A percentile compares a stretch with the other conserved stretches of the same genome.
Conservation (phyloP, 768 basidiomycete species). For the Tubosaeta brunneosetosa region DNA sequence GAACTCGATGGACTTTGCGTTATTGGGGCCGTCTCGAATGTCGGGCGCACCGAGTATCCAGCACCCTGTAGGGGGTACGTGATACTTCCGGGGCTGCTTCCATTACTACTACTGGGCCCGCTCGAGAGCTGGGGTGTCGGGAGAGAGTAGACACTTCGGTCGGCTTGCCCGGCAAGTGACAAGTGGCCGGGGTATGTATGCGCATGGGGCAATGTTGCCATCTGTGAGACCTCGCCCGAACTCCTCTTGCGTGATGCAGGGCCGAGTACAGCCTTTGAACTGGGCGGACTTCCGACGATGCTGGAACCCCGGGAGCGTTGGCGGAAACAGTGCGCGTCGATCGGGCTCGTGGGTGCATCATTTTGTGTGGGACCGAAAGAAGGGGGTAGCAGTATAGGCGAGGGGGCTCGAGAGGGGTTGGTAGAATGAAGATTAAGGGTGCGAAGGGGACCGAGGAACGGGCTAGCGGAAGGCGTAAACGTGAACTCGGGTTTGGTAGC, state of each 20-base stretch:
- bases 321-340: conserved; percentile 29
- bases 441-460: conserved; percentile 74
- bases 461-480: conserved; percentile 70
- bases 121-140: conserved; percentile 62
- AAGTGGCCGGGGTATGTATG: conserved; percentile 33
- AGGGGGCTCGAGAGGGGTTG: conserved; percentile 65
- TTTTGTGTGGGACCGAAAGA: conserved; percentile 26
- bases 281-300: conserved; percentile 37
- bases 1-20: conserved; percentile 49
- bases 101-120: conserved; percentile 55
- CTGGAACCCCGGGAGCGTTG: conserved; percentile 27
- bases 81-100: conserved; percentile 56
- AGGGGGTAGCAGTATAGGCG: conserved; percentile 64
- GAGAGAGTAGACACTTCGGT: conserved; percentile 29
- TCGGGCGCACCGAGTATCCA: conserved; percentile 17
- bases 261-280: conserved; percentile 24
- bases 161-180: conserved; percentile 24
- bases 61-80: conserved; percentile 34
- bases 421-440: conserved; percentile 72
- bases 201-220: conserved; percentile 25
- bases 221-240: conserved; percentile 29
- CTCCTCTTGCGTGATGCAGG: conserved; percentile 27
- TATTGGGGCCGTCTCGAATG: conserved; percentile 25
- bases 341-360: conserved; percentile 31
- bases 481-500: conserved; percentile 32